These are phyloP conservation scores for Aphanomyces astaci DNA, from an alignment of 352 stramenopile genomes.

Conservation along the genomic window DNA sequence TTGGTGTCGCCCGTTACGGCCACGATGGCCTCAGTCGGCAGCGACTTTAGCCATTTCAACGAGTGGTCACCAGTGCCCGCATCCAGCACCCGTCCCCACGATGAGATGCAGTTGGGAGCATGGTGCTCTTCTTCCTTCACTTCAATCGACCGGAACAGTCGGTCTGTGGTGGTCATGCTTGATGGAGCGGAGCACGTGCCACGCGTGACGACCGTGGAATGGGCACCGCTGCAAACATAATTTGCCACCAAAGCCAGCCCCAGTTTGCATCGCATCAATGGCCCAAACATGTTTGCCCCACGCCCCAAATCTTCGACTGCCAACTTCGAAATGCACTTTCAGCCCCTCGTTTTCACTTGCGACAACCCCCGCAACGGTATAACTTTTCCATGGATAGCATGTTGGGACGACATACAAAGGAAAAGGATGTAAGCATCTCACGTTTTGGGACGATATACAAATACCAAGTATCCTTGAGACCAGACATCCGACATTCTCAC, in stretches of 20 bases:
- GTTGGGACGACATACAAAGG: neutral
- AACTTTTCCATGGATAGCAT: neutral
- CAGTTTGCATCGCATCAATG: neutral
- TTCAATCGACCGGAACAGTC: conserved; percentile 70
- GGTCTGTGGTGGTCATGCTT: conserved; percentile 45
- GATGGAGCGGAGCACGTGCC: neutral
- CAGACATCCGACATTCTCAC: neutral
- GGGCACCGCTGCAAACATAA: conserved; percentile 3
- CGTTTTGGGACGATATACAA: neutral
- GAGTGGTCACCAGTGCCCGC: conserved; percentile 86
- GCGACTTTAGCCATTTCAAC: conserved; percentile 74
- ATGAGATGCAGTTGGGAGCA: neutral
- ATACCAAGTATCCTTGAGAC: neutral
- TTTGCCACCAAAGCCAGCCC: conserved; percentile 1
- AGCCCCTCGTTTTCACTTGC: neutral
- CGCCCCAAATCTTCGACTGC: neutral
- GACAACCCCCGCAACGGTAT: no score
- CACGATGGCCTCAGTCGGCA: conserved; percentile 39
- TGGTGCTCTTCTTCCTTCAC: conserved; percentile 33
- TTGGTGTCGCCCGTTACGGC: conserved; percentile 65
- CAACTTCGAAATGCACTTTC: neutral
- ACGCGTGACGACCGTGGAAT: neutral
- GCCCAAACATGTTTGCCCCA: neutral
- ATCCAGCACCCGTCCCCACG: conserved; percentile 76
- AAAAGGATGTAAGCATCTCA: neutral